Evolutionary conservation across 1,284 basidiomycete species (phyloP).

Genomic region (Apiotrichum veenhuisii): DNA sequence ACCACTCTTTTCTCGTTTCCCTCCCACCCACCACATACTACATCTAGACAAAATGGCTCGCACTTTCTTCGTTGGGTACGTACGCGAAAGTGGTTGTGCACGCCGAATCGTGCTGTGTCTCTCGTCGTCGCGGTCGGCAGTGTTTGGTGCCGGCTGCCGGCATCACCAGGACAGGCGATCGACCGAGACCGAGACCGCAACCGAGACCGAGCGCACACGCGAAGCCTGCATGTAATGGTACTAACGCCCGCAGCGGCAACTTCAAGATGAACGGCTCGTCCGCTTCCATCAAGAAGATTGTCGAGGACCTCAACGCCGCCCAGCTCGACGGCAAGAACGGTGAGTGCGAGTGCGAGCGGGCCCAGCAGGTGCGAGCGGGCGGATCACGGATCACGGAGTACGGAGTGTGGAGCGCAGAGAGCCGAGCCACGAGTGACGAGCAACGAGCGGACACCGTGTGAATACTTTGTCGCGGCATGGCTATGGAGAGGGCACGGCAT

Average conservation of each 20-base stretch:
- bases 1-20: not conserved
- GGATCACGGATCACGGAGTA: not conserved
- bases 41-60: constrained; percentile 32
- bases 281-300: constrained; percentile 62
- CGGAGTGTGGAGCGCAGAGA: too few relatives aligned
- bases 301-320: constrained; percentile 68
- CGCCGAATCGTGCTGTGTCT: too few relatives aligned
- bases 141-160: too few relatives aligned
- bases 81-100: not conserved
- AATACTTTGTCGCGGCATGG: too few relatives aligned
- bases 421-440: too few relatives aligned
- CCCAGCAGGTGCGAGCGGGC: too few relatives aligned
- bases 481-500: too few relatives aligned
- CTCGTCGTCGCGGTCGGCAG: too few relatives aligned
- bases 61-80: constrained; percentile 48
- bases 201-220: too few relatives aligned
- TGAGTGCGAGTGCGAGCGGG: constrained; percentile 53
- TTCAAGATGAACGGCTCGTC: constrained; percentile 87
- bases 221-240: accelerated
- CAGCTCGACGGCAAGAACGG: constrained; percentile 69
- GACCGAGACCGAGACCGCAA: too few relatives aligned
- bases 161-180: too few relatives aligned
- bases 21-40: constrained; percentile 5
- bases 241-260: constrained; percentile 74
- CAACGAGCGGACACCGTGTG: too few relatives aligned